Evolutionary conservation across 345 rosid species (phyloP).

Genomic region (Pistacia vera): DNA sequence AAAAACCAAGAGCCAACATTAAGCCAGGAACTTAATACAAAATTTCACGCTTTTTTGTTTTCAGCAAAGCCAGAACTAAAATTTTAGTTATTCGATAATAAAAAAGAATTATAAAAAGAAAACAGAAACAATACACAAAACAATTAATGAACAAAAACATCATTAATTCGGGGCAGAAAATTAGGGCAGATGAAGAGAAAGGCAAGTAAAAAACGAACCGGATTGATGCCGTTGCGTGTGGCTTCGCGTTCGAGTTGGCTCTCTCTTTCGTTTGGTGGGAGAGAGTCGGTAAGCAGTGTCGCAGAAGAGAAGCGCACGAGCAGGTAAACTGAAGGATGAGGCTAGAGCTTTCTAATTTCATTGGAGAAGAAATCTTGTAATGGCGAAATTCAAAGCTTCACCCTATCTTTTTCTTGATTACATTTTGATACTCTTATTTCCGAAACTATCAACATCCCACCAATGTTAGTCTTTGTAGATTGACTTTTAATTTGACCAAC

Average conservation of each 20-base stretch:
- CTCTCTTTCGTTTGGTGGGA: constrained; percentile 2
- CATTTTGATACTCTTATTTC: no score
- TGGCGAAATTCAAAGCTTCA: no score
- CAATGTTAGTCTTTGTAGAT: no score
- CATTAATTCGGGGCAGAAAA: not conserved
- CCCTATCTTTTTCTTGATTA: no score
- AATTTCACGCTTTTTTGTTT: not conserved
- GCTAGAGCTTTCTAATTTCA: constrained; percentile 18
- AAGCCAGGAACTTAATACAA: not conserved
- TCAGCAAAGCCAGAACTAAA: not conserved
- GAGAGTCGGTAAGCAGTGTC: not conserved
- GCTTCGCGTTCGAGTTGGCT: not conserved
- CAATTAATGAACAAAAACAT: no score
- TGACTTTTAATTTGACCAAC: no score
- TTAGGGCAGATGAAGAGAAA: not conserved
- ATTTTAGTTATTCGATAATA: not conserved
- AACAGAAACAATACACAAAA: no score
- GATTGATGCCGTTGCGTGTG: not conserved
- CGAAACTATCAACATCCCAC: no score
- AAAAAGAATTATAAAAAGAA: not conserved
- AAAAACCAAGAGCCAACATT: not conserved
- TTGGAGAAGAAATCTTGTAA: constrained; percentile 12
- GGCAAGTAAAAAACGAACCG: constrained; percentile 23
- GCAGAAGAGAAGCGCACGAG: constrained; percentile 1
- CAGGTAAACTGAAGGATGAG: constrained; percentile 27